Percentiles rank a stretch among this genome's conserved stretches.
Conservation (phyloP, 2,329 filamentous ascomycete species). For the Chaetomiaceae sp. region DNA sequence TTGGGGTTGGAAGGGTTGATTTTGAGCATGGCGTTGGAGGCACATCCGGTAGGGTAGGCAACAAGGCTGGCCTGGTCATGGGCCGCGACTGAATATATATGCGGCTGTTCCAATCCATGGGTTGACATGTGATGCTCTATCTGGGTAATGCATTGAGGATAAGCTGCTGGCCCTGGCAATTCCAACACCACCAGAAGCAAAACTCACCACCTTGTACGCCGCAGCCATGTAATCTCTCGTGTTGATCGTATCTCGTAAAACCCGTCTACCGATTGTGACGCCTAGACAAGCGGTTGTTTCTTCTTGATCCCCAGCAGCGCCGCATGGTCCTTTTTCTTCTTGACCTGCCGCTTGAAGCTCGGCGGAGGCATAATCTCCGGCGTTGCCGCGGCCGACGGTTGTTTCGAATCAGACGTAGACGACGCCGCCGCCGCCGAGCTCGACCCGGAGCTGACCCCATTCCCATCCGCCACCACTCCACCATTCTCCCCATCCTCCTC, state of each 20-base stretch:
- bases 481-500: conserved; percentile 38
- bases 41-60: neutral
- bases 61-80: neutral
- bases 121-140: too few species aligned
- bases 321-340: conserved; percentile 81
- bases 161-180: too few species aligned
- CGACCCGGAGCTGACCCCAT: conserved; percentile 24
- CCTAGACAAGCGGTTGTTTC: conserved; percentile 58
- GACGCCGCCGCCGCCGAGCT: conserved; percentile 33
- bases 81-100: neutral
- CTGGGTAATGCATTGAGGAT: too few species aligned
- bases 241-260: neutral
- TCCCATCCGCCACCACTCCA: conserved; percentile 24
- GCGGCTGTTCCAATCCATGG: too few species aligned
- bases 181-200: too few species aligned
- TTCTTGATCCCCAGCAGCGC: conserved; percentile 82
- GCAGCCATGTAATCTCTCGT: neutral
- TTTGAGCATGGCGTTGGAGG: conserved; percentile 10
- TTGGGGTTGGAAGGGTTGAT: neutral
- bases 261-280: neutral
- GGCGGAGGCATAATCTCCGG: conserved; percentile 43
- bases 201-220: too few species aligned
- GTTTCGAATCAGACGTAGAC: conserved; percentile 20
- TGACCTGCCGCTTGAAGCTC: conserved; percentile 70
- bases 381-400: conserved; percentile 24